Conservation (phyloP, 768 basidiomycete genomes). For the Tulasnella sp. region DNA sequence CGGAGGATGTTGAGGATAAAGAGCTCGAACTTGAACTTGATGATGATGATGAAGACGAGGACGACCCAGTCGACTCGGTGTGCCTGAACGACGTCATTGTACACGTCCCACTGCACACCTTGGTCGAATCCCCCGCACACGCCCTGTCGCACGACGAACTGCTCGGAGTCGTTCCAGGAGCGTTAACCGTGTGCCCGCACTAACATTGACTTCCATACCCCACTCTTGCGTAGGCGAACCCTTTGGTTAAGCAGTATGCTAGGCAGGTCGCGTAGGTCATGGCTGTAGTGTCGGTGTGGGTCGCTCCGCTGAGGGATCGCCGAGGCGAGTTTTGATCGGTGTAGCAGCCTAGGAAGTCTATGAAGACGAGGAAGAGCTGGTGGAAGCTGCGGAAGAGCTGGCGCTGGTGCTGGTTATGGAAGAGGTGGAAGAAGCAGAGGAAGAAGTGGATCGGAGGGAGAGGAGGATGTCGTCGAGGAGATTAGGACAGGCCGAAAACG, state of each 20-base stretch:
- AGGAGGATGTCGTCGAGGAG: background rate
- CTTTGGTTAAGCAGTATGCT: background rate
- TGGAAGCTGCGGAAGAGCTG: background rate
- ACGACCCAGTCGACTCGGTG: background rate
- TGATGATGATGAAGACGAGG: background rate
- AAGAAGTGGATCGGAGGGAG: background rate
- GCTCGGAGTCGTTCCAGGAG: background rate
- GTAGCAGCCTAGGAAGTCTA: slow-evolving; percentile 5
- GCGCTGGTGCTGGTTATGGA: background rate
- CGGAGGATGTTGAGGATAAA: background rate
- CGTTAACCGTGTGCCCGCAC: background rate
- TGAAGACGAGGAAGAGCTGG: background rate
- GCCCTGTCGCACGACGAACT: background rate
- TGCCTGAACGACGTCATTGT: background rate
- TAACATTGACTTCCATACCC: slow-evolving; percentile 18
- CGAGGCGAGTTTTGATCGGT: background rate
- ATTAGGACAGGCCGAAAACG: background rate
- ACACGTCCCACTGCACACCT: background rate
- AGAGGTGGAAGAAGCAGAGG: background rate
- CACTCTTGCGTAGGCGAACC: slow-evolving; percentile 17
- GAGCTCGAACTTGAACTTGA: background rate
- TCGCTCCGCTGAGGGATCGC: background rate
- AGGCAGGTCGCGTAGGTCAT: slow-evolving; percentile 18
- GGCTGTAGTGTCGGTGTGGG: background rate
- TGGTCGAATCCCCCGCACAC: background rate